Percentiles rank a stretch among this genome's conserved stretches.
These are phyloP conservation scores for Golubevia sp. DNA, from an alignment of 1,284 basidiomycete genomes.

Conservation along the genomic window DNA sequence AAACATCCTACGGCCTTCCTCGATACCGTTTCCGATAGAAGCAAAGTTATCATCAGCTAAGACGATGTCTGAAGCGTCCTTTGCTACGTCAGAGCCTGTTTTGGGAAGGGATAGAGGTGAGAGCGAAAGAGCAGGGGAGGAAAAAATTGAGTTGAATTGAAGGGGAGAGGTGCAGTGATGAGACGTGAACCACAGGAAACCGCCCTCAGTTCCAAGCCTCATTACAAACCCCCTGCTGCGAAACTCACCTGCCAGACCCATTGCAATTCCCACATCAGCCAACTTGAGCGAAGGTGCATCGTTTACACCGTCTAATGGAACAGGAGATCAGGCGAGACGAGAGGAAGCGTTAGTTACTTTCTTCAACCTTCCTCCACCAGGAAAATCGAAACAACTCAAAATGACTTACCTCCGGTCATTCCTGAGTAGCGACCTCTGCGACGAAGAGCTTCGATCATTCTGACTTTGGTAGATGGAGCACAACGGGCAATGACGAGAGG, in stretches of 20 bases:
- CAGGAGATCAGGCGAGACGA: too few species aligned
- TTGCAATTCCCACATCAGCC: constrained; percentile 57
- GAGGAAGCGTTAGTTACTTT: too few species aligned
- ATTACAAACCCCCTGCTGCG: not conserved
- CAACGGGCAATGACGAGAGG: constrained; percentile 70
- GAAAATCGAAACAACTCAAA: too few species aligned
- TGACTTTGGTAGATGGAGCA: constrained; percentile 64
- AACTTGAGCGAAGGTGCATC: constrained; percentile 60
- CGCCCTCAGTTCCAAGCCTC: too few species aligned
- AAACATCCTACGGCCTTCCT: constrained; percentile 69
- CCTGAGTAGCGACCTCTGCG: constrained; percentile 58
- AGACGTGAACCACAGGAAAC: too few species aligned
- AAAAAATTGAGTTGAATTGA: too few species aligned
- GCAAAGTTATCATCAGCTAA: constrained; percentile 76
- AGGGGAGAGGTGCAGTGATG: too few species aligned
- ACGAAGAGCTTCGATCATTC: constrained; percentile 70
- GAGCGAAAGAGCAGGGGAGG: constrained; percentile 34
- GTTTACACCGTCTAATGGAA: constrained; percentile 60
- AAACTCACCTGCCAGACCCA: constrained; percentile 37
- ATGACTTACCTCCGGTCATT: constrained; percentile 60
- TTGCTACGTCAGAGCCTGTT: constrained; percentile 50
- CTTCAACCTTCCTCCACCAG: too few species aligned
- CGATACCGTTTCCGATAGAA: constrained; percentile 71
- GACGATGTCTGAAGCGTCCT: constrained; percentile 69
- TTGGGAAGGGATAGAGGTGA: not conserved